Percentiles rank a stretch among this genome's conserved stretches.
These are phyloP conservation scores for Diaporthe sp. DNA, from an alignment of 2,329 filamentous ascomycete genomes.

Conservation along the genomic window DNA sequence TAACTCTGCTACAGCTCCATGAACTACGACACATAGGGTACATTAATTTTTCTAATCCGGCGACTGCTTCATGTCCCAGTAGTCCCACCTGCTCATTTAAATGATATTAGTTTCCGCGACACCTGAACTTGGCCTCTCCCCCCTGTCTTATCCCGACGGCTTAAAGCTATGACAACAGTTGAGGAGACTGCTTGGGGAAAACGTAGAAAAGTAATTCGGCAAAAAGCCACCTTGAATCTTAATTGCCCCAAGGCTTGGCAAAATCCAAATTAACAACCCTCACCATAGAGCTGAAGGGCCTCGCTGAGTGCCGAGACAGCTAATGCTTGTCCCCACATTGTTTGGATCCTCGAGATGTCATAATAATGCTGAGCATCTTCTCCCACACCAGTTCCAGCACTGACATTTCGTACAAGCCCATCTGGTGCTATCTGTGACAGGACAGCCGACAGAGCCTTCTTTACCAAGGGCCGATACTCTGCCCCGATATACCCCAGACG, in stretches of 20 bases:
- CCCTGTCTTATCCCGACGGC: no score
- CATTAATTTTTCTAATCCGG: no score
- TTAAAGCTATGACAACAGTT: no score
- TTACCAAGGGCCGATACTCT: not conserved
- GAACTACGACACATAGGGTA: no score
- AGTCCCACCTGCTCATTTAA: no score
- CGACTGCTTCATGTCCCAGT: no score
- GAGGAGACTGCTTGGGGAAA: no score
- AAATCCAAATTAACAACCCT: not conserved
- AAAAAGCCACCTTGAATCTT: not conserved
- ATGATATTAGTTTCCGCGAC: no score
- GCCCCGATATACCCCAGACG: not conserved
- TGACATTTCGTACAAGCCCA: constrained; percentile 12
- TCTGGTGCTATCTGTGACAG: not conserved
- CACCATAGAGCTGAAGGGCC: constrained; percentile 5
- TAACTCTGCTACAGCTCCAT: no score
- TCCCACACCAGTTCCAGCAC: not conserved
- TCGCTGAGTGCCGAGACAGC: constrained; percentile 1
- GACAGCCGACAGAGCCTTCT: not conserved
- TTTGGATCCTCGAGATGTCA: not conserved
- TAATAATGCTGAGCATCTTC: not conserved
- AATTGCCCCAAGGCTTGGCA: no score
- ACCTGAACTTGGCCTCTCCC: no score
- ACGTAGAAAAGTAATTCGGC: not conserved
- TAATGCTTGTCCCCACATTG: constrained; percentile 9